Conservation (phyloP, 1,284 basidiomycete species). For the Rugosomyces carneus region DNA sequence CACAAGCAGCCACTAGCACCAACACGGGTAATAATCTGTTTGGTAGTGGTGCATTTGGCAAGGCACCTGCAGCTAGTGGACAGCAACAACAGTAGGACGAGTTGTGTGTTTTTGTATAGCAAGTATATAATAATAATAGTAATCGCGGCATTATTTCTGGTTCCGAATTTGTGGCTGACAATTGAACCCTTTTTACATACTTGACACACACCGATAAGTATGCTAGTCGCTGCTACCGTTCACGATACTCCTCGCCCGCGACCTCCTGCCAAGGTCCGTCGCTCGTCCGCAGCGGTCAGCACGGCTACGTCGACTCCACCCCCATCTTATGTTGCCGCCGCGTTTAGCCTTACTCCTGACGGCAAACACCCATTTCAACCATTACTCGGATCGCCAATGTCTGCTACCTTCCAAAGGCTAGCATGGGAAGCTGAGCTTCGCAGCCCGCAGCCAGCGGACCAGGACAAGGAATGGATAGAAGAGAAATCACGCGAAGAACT, state of each 20-base stretch:
- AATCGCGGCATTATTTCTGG: background rate
- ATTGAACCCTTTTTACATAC: background rate
- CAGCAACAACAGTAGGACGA: constrained; percentile 24
- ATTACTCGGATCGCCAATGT: constrained; percentile 33
- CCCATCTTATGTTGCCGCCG: constrained; percentile 43
- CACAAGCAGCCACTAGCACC: constrained; percentile 12
- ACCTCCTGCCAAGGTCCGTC: constrained; percentile 53
- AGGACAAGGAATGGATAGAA: constrained; percentile 44
- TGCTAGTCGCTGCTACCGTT: constrained; percentile 45
- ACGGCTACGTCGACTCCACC: constrained; percentile 35
- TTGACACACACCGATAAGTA: too few species aligned
- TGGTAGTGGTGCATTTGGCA: constrained; percentile 13
- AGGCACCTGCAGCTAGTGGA: constrained; percentile 22
- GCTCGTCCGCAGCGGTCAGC: constrained; percentile 24
- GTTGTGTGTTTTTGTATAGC: constrained; percentile 4
- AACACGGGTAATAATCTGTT: constrained; percentile 10
- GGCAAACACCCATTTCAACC: constrained; percentile 22
- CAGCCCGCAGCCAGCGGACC: constrained; percentile 17
- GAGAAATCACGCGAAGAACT: constrained; percentile 70
- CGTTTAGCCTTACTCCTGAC: constrained; percentile 20
- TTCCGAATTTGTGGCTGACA: background rate
- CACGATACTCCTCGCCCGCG: constrained; percentile 45
- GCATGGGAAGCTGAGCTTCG: constrained; percentile 20
- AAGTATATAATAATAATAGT: constrained; percentile 11
- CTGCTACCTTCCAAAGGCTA: constrained; percentile 27